phyloP scores from a whole-genome alignment of 2,329 filamentous ascomycete species.

The Fusarium sp. region DNA sequence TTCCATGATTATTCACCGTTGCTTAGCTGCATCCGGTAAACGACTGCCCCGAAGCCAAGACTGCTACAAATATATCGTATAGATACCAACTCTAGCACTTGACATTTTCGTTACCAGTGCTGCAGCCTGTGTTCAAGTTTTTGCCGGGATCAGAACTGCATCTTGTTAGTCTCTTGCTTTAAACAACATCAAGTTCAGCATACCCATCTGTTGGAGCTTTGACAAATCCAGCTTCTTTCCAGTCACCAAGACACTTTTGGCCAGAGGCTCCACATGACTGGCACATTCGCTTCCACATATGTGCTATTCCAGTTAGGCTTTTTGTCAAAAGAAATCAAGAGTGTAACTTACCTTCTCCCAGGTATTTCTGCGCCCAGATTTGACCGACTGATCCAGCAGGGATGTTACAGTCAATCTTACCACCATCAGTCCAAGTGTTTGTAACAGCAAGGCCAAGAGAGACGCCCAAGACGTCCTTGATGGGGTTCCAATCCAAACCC shows the following conservation, averaged over 20 bases:
- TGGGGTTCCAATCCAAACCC: background rate
- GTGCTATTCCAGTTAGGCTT: background rate
- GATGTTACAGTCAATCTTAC: background rate
- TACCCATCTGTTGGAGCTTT: background rate
- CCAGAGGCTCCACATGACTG: background rate
- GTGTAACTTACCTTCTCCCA: background rate
- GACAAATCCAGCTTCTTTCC: background rate
- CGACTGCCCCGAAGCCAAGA: fast-evolving
- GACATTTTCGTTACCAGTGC: background rate
- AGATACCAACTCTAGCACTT: background rate
- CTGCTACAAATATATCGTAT: background rate
- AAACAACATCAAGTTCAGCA: fast-evolving
- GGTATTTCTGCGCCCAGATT: background rate
- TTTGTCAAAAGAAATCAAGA: fast-evolving
- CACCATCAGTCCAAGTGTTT: background rate
- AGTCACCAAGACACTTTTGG: background rate
- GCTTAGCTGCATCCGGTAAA: background rate
- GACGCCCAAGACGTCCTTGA: background rate
- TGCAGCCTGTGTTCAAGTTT: background rate
- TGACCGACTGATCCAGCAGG: background rate
- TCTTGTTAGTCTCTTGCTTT: fast-evolving
- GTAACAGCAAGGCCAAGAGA: background rate
- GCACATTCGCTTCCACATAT: background rate
- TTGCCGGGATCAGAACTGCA: background rate
- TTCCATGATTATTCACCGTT: too few relatives aligned